Base-by-base conservation (phyloP, 2,329 filamentous ascomycete genomes). In the Didymella lethalis region DNA sequence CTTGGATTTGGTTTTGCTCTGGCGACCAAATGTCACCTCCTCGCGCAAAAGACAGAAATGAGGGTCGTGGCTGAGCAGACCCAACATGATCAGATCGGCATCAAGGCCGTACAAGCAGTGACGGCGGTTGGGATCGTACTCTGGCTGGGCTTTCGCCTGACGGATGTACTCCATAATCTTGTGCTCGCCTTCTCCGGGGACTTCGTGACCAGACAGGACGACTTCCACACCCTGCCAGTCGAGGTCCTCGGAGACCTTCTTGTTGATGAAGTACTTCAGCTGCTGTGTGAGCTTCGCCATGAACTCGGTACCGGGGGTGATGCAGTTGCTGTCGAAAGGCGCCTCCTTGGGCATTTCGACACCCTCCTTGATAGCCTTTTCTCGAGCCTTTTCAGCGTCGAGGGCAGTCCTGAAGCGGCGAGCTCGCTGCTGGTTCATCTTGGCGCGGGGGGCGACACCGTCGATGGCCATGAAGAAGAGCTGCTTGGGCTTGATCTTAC, bases 101-200 rank as follows among this genome's bases (percentile, higher is more conserved):
- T 99, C 95, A 48, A 99, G 85, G 25, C 96, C 96, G 79, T 99
- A 99, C 63, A 99, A 84, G 79, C 96, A 99, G 79, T 99, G 95
- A 57, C 95, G 91, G 62, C 97, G 87, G 72, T 99, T 98, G 48
- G 92, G 86, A 76, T 97, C 89, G 78, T 99, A 99, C 64, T 89
- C 87, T 2, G 91, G 91, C 78, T 99, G 95, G 48, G 94, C 93
- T 83, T 98, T 98, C 63, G 95, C 92, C 78, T 96, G 92, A 68
- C 95, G 91, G 78, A 99, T 99, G 79, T 99, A 99, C 79, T 99
- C 96, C 95, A 99, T 99, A 79, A 99, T 97, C 82, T 99, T 99
- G 83, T 99, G 95, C 79, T 99, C 95, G 70, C 95, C 95, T 80
- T 99, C 96, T 70, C 95, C 95, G 7, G 95, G 95, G 26, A 98